Percentiles rank a stretch among this genome's conserved stretches.
phyloP scores from a whole-genome alignment of 345 rosid species.

The Gossypium bickii region DNA sequence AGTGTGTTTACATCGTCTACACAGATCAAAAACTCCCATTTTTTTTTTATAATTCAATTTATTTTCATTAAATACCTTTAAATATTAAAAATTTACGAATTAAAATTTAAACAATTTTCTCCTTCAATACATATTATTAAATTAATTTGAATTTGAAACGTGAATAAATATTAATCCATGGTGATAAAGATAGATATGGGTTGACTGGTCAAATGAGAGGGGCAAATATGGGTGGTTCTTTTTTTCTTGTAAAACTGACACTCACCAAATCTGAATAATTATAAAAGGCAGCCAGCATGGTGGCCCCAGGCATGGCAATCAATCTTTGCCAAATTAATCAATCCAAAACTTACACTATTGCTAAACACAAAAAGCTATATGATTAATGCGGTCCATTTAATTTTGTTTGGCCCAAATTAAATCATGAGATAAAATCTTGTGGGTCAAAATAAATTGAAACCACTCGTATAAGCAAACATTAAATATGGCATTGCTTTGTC shows the following conservation, averaged over 20 bases:
- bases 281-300: background rate
- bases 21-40: rapidly evolving
- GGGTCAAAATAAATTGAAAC: background rate
- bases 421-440: background rate
- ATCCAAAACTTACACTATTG: background rate
- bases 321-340: background rate
- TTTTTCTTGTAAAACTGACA: background rate
- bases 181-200: background rate
- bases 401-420: constrained; percentile 8
- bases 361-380: background rate
- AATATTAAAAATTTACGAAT: too few relatives aligned
- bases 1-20: too few relatives aligned
- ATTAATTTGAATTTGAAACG: rapidly evolving
- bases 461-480: background rate
- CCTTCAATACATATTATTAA: too few relatives aligned
- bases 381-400: background rate
- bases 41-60: too few relatives aligned
- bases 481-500: background rate
- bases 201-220: background rate
- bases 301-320: background rate
- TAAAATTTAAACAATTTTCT: rapidly evolving
- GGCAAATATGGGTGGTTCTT: background rate
- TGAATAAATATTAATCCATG: too few relatives aligned
- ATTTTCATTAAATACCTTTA: too few relatives aligned
- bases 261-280: background rate